A percentile compares a stretch with the other conserved stretches of the same genome.
Evolutionary conservation across 768 basidiomycete genomes (phyloP).

Genomic region (Pleurotus pulmonarius): DNA sequence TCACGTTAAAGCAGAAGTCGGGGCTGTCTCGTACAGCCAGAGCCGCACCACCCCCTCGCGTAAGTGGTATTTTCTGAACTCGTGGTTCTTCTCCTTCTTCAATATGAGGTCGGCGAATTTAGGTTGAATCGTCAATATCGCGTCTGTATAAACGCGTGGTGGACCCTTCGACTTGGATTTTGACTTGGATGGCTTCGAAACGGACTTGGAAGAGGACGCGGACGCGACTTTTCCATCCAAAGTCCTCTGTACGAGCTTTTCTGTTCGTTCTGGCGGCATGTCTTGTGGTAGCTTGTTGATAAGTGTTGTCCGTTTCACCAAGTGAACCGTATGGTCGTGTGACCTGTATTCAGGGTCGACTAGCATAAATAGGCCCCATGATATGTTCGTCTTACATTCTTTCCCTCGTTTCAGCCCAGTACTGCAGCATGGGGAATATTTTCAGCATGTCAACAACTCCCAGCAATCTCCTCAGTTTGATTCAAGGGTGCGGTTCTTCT

Average conservation of each 20-base stretch:
- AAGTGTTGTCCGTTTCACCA: background rate
- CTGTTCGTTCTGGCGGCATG: slow-evolving; percentile 3
- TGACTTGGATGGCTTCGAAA: background rate
- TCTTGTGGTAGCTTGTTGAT: background rate
- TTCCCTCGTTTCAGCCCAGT: no score
- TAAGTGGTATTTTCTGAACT: slow-evolving; percentile 29
- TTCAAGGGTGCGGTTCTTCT: no score
- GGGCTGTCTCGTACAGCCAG: slow-evolving; percentile 28
- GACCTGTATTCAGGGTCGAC: no score
- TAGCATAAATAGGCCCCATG: no score
- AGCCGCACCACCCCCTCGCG: slow-evolving; percentile 21
- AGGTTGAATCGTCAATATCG: slow-evolving; percentile 26
- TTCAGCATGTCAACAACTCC: no score
- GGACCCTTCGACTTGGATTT: slow-evolving; percentile 9
- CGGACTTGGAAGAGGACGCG: slow-evolving; percentile 1
- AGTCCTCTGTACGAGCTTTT: slow-evolving; percentile 12
- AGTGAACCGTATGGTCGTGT: background rate
- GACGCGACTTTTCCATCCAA: slow-evolving; percentile 14
- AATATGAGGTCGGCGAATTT: slow-evolving; percentile 26
- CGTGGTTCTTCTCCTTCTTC: slow-evolving; percentile 30
- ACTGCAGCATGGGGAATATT: no score
- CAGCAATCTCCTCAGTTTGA: no score
- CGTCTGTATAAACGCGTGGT: slow-evolving; percentile 26
- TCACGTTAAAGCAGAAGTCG: slow-evolving; percentile 24
- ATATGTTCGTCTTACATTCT: no score